A percentile compares a stretch with the other conserved stretches of the same genome.
These are phyloP conservation scores for Euphorbia celastroides DNA, from an alignment of 441 rosid genomes.

Conservation along the genomic window DNA sequence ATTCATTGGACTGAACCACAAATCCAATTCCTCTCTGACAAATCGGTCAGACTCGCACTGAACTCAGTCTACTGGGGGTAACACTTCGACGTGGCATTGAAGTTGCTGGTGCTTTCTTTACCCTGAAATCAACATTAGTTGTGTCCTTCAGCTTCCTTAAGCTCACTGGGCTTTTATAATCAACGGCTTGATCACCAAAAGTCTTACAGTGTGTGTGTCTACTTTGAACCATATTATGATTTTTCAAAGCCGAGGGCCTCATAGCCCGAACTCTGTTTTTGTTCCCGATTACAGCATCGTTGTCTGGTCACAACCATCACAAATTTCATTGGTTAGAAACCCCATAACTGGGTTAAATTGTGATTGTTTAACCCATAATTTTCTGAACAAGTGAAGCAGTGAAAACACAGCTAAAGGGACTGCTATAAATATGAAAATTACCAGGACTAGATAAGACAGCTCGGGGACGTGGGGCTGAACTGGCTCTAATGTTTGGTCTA, in stretches of 20 bases:
- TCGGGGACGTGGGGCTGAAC: slow-evolving; percentile 53
- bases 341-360: not conserved
- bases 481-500: slow-evolving; percentile 41
- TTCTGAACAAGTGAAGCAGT: too few species aligned
- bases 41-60: slow-evolving; percentile 19
- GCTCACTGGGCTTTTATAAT: slow-evolving; percentile 12
- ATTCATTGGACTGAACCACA: too few species aligned
- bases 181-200: slow-evolving; percentile 10
- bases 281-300: slow-evolving; percentile 49
- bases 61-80: slow-evolving; percentile 20
- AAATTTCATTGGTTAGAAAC: slow-evolving; percentile 10
- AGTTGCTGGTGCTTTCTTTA: slow-evolving; percentile 20
- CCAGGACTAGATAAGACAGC: slow-evolving; percentile 71
- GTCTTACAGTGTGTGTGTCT: slow-evolving; percentile 29
- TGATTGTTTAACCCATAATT: not conserved
- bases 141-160: slow-evolving; percentile 23
- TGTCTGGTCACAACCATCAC: slow-evolving; percentile 28
- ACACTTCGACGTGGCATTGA: slow-evolving; percentile 22
- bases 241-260: slow-evolving; percentile 26
- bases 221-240: slow-evolving; percentile 24
- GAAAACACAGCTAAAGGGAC: too few species aligned
- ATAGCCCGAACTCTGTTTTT: slow-evolving; percentile 27
- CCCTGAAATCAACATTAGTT: slow-evolving; percentile 20
- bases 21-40: too few species aligned
- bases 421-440: slow-evolving; percentile 15